Evolutionary conservation across 805 yeast genomes (phyloP), one percentile per base, ranked within the genome.

Genomic region (Starmerella apicola): DNA sequence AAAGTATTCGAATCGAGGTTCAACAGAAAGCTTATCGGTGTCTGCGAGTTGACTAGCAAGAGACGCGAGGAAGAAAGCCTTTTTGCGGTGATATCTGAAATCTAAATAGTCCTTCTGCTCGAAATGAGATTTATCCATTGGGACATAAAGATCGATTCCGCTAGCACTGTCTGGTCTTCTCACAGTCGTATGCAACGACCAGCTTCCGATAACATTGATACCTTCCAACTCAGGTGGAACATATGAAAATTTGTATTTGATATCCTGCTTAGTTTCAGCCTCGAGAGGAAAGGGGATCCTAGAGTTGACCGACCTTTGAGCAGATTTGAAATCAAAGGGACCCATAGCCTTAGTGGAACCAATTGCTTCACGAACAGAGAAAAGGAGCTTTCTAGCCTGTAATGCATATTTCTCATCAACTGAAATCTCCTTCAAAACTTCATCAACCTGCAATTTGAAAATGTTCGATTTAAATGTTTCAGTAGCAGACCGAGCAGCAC

Each of bases 391-490:
- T 26, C 86, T 72, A 18, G 78, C 57, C 39, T 73, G 81, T 50
- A 83, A 57, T 32, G 79, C 70, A 53, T 78, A 77, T 15, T 72
- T 60, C 16, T 82, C 88, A 51, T 81, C 81, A 30, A 86, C 59
- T 51, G 74, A 72, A 30, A 88, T 72, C 59, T 88, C 97, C 50
- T 74, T 72, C 51, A 91, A 64, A 30, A 91, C 65, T 57, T 86
- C 97, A 61, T 86, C 97, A 45, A 91, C 85, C 63, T 91, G 95
- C 42, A 91, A 62, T 59, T 91, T 91, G 75, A 91, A 88, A 40
- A 91, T 85, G 60, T 86, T 91, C 7, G 95, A 84, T 55, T 86
- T 84, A 74, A 86, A 91, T 34, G 88, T 64, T 58, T 86, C 96
- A 1, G 94, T 91, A 1, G 96, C 82, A 58, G 86, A 96, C 52